Conservation (phyloP, 2,329 filamentous ascomycete species). For the Sarocladium brachiariae region DNA sequence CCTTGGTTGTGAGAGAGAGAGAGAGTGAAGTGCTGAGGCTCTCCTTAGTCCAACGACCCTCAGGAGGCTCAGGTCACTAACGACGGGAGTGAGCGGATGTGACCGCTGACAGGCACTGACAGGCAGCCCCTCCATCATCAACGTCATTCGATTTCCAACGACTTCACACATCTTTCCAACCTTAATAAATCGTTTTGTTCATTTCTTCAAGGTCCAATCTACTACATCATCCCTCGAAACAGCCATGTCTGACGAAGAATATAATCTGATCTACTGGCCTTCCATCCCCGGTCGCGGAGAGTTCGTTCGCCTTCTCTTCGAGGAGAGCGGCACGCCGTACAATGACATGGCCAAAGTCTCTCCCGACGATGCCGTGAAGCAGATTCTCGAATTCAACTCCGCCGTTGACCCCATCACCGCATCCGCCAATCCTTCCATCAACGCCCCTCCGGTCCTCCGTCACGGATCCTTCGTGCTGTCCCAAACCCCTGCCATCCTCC, state of each 20-base stretch:
- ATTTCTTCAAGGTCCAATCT: too few species aligned
- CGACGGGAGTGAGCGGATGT: too few species aligned
- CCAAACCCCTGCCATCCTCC: slow-evolving; percentile 67
- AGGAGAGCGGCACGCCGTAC: slow-evolving; percentile 60
- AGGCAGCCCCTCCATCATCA: too few species aligned
- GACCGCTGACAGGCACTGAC: too few species aligned
- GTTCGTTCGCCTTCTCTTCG: slow-evolving; percentile 64
- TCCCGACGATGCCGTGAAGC: slow-evolving; percentile 39
- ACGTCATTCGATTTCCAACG: too few species aligned
- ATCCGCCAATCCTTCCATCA: slow-evolving; percentile 52
- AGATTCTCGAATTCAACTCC: slow-evolving; percentile 42
- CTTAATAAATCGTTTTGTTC: too few species aligned
- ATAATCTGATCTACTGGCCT: slow-evolving; percentile 67
- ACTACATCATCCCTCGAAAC: too few species aligned
- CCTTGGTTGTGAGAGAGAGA: too few species aligned
- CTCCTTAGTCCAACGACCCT: too few species aligned
- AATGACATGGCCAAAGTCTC: slow-evolving; percentile 40
- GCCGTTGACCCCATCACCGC: slow-evolving; percentile 23
- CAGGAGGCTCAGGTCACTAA: too few species aligned
- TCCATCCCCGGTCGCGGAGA: slow-evolving; percentile 67
- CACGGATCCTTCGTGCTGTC: slow-evolving; percentile 55
- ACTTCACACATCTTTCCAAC: too few species aligned
- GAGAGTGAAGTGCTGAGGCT: too few species aligned
- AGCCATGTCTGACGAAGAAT: slow-evolving; percentile 24
- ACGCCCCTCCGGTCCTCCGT: slow-evolving; percentile 61